Evolutionary conservation across 2,329 filamentous ascomycete species (phyloP), one percentile per base, ranked within the genome.

Genomic region (Fusarium hainanense): DNA sequence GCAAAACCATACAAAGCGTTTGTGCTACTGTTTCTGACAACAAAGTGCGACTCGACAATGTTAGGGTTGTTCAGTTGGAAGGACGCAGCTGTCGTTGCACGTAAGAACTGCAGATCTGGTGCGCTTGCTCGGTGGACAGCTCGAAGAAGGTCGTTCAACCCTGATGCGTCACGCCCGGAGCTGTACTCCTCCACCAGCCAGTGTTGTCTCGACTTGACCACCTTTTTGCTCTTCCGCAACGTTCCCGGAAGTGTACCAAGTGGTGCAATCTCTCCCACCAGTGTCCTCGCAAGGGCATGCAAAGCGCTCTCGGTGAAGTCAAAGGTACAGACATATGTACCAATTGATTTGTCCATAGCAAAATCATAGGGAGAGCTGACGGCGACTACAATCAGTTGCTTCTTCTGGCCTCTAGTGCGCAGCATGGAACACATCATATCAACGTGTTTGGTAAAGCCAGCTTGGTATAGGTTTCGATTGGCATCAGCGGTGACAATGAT

Each of bases 331-430:
- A 98, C 87, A 75, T 98, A 98, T 2, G 94, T 97, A 8, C 93
- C 92, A 42, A 98, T 95, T 1, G 90, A 90, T 69, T 92, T 91
- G 75, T 98, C 95, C 87, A 95, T 94, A 46, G 93, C 94, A 78
- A 98, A 98, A 78, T 98, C 95, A 79, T 98, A 98, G 0, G 95
- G 95, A 1, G 94, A 98, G 80, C 94, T 97, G 71, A 97, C 94
- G 1, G 95, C 92, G 10, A 98, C 92, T 6, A 98, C 95, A 25
- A 98, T 90, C 40, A 98, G 82, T 2, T 94, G 93, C 80, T 97
- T 98, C 78, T 96, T 93, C 76, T 94, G 92, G 3, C 92, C 92
- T 16, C 87, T 88, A 9, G 90, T 89, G 9, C 89, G 88, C 60
- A 93, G 86, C 88, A 94, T 92, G 23, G 92, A 93, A 80, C 94